Evolutionary conservation across 805 yeast genomes (phyloP).

Genomic region (Lipomyces sp.): DNA sequence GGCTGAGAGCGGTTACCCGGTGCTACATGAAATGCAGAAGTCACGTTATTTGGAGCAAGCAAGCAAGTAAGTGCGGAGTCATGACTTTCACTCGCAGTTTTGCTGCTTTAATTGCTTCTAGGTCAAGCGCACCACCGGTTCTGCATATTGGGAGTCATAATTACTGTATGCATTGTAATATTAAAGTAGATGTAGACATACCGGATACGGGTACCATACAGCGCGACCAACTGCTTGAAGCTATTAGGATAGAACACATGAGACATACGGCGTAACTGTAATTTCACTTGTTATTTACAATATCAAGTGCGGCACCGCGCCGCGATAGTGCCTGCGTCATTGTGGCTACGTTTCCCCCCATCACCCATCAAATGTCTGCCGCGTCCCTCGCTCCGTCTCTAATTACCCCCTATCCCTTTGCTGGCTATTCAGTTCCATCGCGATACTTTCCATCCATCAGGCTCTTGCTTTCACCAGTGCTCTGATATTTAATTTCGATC

Average conservation of each 20-base stretch:
- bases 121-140: too few species aligned
- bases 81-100: too few species aligned
- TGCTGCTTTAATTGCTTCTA: too few species aligned
- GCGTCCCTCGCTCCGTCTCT: background rate
- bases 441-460: background rate
- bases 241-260: background rate
- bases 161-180: background rate
- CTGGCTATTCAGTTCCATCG: background rate
- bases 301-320: background rate
- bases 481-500: background rate
- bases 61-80: too few species aligned
- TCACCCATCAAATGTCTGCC: background rate
- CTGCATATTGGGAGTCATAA: background rate
- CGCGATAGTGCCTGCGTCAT: background rate
- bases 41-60: background rate
- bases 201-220: too few species aligned
- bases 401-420: background rate
- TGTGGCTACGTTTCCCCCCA: background rate
- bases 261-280: background rate
- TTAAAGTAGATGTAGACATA: background rate
- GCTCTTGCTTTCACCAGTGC: background rate
- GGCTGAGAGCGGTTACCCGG: constrained; percentile 24
- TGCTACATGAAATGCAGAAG: background rate
- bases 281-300: background rate
- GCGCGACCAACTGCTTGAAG: too few species aligned